Percentiles rank a stretch among this genome's conserved stretches.
These are phyloP conservation scores for Cinnamomum chago DNA, from an alignment of 164 flowering plant genomes.

Conservation along the genomic window DNA sequence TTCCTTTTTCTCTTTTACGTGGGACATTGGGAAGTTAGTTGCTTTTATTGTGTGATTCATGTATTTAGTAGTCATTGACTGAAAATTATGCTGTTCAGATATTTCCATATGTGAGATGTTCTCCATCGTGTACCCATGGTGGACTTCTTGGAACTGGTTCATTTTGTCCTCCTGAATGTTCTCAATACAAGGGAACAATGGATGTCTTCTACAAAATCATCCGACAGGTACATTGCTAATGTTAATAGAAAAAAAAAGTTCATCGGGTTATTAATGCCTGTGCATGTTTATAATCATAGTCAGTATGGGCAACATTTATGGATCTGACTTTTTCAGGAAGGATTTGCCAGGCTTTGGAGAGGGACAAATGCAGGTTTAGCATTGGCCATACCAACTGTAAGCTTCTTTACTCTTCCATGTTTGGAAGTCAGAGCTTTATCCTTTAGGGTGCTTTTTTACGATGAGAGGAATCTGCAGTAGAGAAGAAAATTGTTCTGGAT, in stretches of 20 bases:
- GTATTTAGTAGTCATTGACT: neutral
- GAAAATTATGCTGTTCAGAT: constrained; percentile 38
- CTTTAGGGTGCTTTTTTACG: no score
- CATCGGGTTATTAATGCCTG: neutral
- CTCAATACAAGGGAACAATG: constrained; percentile 88
- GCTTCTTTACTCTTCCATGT: constrained; percentile 15
- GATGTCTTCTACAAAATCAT: constrained; percentile 88
- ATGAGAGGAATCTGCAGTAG: no score
- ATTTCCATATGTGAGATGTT: constrained; percentile 86
- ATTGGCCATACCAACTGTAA: constrained; percentile 86
- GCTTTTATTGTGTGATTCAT: neutral
- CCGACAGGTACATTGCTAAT: constrained; percentile 56
- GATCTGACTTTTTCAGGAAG: constrained; percentile 61
- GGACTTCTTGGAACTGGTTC: constrained; percentile 74
- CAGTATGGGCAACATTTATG: no score
- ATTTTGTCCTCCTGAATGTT: constrained; percentile 89
- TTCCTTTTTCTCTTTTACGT: no score
- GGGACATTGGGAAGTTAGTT: no score
- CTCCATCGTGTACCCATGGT: constrained; percentile 80
- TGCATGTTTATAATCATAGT: neutral
- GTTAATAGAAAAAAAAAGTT: neutral
- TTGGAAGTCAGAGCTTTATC: no score
- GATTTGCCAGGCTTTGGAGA: constrained; percentile 81
- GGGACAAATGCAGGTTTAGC: constrained; percentile 97
- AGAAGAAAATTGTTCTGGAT: no score